Evolutionary conservation across 768 basidiomycete species (phyloP).

Genomic region (Neoboletus brunneissimus): DNA sequence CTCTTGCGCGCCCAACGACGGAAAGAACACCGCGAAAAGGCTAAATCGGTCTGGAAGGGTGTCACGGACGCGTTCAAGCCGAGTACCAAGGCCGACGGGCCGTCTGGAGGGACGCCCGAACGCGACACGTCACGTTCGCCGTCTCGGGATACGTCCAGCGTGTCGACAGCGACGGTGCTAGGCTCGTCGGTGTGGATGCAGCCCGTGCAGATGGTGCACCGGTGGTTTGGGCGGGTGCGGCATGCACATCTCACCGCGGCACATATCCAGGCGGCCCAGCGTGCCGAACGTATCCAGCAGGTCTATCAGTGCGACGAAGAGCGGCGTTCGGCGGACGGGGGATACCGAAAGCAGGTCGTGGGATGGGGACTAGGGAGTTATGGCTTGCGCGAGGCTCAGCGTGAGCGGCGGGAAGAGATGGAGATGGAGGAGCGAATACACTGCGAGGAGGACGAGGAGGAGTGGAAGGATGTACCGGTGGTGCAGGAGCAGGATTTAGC

Average conservation of each 20-base stretch:
- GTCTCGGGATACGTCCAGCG: constrained; percentile 9
- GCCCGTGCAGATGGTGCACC: constrained; percentile 38
- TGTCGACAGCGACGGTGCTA: neutral
- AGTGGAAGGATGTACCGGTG: constrained; percentile 13
- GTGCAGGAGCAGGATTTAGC: neutral
- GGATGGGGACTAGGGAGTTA: constrained; percentile 80
- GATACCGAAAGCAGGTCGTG: constrained; percentile 30
- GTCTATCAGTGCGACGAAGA: constrained; percentile 44
- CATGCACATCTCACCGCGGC: constrained; percentile 72
- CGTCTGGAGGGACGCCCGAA: neutral
- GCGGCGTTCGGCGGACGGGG: constrained; percentile 16
- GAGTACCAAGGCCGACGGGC: neutral
- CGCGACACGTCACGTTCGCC: neutral
- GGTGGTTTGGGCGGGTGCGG: constrained; percentile 59
- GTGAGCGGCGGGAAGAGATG: constrained; percentile 24
- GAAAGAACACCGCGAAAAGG: constrained; percentile 49
- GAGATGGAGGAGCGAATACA: neutral
- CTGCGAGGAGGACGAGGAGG: constrained; percentile 24
- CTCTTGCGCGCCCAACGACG: constrained; percentile 46
- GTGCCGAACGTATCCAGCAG: constrained; percentile 62
- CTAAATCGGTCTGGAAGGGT: constrained; percentile 56
- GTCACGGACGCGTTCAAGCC: constrained; percentile 50
- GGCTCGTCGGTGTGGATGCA: neutral
- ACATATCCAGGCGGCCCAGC: constrained; percentile 66
- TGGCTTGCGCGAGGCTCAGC: constrained; percentile 42